Evolutionary conservation across 352 stramenopile genomes (phyloP), one percentile per base, ranked within the genome.

Genomic region (Globisporangium splendens): DNA sequence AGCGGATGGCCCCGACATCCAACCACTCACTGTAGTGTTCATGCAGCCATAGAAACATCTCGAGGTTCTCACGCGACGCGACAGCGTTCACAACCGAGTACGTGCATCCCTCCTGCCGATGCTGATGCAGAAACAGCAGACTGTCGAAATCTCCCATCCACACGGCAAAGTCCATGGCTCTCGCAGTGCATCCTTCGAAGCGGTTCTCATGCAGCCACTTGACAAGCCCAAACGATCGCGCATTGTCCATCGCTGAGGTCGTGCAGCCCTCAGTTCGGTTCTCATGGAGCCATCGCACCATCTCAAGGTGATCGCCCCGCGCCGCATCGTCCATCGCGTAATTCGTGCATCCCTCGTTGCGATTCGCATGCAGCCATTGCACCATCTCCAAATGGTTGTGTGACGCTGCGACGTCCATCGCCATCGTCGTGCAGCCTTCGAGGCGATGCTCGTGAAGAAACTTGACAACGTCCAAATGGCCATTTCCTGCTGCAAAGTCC

Each of bases 361-460:
- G 38, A 39, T 56, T 56, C 8, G 8, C 38, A 22, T 56, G 50
- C 1, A 56, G 50, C 50, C 50, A 56, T 20, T 56, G 50, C n/a
- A 56, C 50, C 28, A 48, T 15, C 22, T 28, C 12, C 18, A 56
- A 42, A 14, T 48, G 8, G 4, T 35, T 35, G n/a, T 18, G 24
- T 2, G 14, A 17, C 7, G 50, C 50, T 1, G 50, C 50, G 15
- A 38, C 17, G 35, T 56, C 21, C 35, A 56, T 56, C 20, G 50
- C 50, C 11, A 21, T 21, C 43, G 43, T 39, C 20, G 38, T 48
- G 14, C 50, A 56, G 2, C 50, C 50, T 17, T 35, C 28, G 28
- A 11, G 28, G 28, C 28, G 28, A 35, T 35, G 28, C 28, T 35
- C 28, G 28, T 35, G 28, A 35, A 35, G 28, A 35, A 35, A 35